Percentiles rank a stretch among this genome's conserved stretches.
phyloP scores from a whole-genome alignment of 2,329 filamentous ascomycete genomes.

The Geoglossum cookeanum region DNA sequence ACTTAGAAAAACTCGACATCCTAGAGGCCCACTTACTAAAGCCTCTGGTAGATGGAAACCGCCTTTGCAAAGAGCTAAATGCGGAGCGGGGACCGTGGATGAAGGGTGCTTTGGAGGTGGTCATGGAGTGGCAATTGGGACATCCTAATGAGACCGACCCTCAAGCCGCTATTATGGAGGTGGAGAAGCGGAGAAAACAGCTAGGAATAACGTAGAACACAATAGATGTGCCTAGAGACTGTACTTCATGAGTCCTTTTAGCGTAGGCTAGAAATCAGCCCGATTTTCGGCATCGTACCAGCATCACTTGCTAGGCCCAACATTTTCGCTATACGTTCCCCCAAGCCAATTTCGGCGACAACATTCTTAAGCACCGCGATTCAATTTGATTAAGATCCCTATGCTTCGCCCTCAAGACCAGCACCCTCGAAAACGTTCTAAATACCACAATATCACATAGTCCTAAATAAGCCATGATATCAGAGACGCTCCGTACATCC shows the following conservation, averaged over 20 bases:
- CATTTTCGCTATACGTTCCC: not conserved
- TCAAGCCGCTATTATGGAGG: conserved; percentile 38
- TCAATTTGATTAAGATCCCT: not conserved
- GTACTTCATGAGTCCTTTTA: not conserved
- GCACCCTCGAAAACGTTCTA: not conserved
- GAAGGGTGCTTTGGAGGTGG: conserved; percentile 55
- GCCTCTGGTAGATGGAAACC: conserved; percentile 49
- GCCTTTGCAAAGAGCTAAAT: conserved; percentile 46
- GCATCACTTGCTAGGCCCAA: not conserved
- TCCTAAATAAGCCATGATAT: not conserved
- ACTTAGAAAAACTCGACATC: conserved; percentile 30
- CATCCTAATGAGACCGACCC: conserved; percentile 48
- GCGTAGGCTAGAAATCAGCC: not conserved
- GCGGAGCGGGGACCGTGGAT: conserved; percentile 70
- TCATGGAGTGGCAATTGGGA: conserved; percentile 74
- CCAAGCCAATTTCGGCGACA: too few relatives aligned
- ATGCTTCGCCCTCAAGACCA: not conserved
- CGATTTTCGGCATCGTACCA: not conserved
- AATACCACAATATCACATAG: not conserved
- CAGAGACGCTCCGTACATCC: not conserved
- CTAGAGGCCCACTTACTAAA: conserved; percentile 29
- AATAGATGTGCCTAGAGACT: not conserved
- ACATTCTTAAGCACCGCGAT: not conserved
- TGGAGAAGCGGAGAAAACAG: conserved; percentile 32
- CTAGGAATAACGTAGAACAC: conserved; percentile 15